phyloP scores from a whole-genome alignment of 345 rosid species.

The Murraya paniculata region DNA sequence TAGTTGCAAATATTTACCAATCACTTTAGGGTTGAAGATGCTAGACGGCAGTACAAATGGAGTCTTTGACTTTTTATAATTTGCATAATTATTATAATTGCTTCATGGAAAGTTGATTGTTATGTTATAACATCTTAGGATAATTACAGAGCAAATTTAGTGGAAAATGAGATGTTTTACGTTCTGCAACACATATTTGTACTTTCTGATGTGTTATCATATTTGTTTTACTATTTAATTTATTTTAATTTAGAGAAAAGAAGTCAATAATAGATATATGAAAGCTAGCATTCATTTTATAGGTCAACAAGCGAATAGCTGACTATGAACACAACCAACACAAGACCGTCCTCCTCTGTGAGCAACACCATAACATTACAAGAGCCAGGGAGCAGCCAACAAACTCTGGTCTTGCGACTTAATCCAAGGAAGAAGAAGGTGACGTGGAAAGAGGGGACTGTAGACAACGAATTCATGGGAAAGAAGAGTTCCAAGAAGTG shows the following conservation, averaged over 20 bases:
- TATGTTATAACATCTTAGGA: neutral
- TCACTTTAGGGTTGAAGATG: neutral
- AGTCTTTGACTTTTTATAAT: neutral
- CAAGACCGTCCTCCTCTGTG: conserved; percentile 30
- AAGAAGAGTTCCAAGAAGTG: conserved; percentile 97
- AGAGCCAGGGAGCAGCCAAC: conserved; percentile 25
- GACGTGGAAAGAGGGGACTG: conserved; percentile 92
- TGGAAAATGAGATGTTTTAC: neutral
- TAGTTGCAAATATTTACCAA: neutral
- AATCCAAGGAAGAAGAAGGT: conserved; percentile 85
- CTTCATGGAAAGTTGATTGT: neutral
- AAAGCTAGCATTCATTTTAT: neutral
- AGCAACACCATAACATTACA: conserved; percentile 56
- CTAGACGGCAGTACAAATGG: neutral
- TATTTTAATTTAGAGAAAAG: neutral
- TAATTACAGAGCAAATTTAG: neutral
- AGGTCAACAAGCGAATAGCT: neutral
- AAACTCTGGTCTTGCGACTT: conserved; percentile 59
- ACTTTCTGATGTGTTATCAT: neutral
- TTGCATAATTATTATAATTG: neutral
- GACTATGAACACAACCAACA: conserved; percentile 31
- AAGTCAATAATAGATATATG: neutral
- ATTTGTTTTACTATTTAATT: neutral
- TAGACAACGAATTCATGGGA: conserved; percentile 94
- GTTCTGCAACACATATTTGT: neutral